Conservation (phyloP, 1,284 basidiomycete species). For the Puccinia hordei region DNA sequence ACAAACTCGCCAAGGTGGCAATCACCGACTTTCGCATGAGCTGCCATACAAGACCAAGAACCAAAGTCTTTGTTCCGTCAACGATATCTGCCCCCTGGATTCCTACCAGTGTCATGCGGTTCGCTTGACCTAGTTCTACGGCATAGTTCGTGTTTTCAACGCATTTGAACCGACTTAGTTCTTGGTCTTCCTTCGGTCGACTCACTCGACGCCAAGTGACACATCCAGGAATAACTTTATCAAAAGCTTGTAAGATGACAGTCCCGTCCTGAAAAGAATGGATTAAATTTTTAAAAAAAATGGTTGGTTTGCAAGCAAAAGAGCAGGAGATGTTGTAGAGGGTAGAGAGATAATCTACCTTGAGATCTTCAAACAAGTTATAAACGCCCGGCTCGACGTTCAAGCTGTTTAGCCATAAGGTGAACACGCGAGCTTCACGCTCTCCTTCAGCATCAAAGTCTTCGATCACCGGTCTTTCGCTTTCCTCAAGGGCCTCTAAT, state of each 20-base stretch:
- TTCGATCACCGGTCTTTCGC: conserved; percentile 59
- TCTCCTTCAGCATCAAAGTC: conserved; percentile 60
- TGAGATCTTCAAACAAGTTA: conserved; percentile 60
- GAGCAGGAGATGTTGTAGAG: neutral
- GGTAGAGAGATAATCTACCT: conserved; percentile 40
- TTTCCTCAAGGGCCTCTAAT: conserved; percentile 59
- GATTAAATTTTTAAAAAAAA: neutral
- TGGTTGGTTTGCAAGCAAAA: neutral
- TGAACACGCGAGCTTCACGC: conserved; percentile 60
- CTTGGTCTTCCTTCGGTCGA: conserved; percentile 58
- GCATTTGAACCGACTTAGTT: conserved; percentile 58
- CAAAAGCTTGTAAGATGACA: conserved; percentile 59
- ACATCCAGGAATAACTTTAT: conserved; percentile 58
- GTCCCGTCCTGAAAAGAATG: conserved; percentile 55
- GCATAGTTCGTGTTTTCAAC: conserved; percentile 60
- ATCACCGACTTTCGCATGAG: conserved; percentile 74
- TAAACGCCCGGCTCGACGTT: conserved; percentile 60
- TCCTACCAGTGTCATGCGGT: conserved; percentile 59
- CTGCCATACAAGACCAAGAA: conserved; percentile 60
- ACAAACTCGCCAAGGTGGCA: conserved; percentile 80
- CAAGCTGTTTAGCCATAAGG: conserved; percentile 60
- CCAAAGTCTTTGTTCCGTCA: conserved; percentile 59
- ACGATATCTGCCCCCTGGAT: conserved; percentile 60
- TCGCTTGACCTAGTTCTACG: conserved; percentile 59
- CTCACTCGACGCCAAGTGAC: conserved; percentile 58